Conservation (phyloP, 2,329 filamentous ascomycete species). For the Pestalotiopsis sp. region DNA sequence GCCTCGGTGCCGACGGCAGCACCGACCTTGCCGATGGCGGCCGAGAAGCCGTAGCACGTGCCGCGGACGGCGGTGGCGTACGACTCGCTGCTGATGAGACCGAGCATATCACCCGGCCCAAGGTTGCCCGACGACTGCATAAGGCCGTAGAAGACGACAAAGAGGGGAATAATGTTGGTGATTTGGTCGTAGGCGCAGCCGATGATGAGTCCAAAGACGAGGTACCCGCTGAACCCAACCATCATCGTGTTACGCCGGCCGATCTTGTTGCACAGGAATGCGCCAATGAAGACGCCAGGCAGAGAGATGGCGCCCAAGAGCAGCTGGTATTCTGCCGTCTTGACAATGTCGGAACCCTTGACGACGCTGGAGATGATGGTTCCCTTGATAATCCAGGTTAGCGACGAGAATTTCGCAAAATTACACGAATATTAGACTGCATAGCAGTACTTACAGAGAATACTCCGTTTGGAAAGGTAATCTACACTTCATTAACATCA, state of each 20-base stretch:
- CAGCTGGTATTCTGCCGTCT: conserved; percentile 50
- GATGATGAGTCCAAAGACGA: conserved; percentile 54
- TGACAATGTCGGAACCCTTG: conserved; percentile 37
- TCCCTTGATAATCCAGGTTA: conserved; percentile 18
- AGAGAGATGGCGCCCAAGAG: conserved; percentile 45
- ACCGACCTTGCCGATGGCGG: conserved; percentile 52
- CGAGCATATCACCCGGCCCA: conserved; percentile 53
- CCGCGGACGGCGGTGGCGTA: conserved; percentile 53
- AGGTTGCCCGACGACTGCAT: conserved; percentile 52
- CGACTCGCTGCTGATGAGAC: conserved; percentile 49
- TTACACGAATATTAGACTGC: not conserved
- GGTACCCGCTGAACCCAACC: conserved; percentile 50
- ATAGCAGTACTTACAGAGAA: conserved; percentile 4
- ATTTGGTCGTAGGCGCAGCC: conserved; percentile 49
- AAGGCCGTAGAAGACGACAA: conserved; percentile 50
- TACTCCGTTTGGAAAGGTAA: conserved; percentile 19
- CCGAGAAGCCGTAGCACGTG: conserved; percentile 50
- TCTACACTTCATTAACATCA: conserved; percentile 37
- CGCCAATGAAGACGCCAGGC: conserved; percentile 52
- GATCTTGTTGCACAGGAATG: conserved; percentile 46
- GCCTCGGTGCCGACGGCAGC: conserved; percentile 53
- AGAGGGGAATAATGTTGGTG: conserved; percentile 50
- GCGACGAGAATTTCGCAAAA: not conserved
- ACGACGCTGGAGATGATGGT: conserved; percentile 43
- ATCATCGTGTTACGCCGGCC: conserved; percentile 53